Conservation (phyloP, 2,329 filamentous ascomycete species). For the Aspergillus bombycis region DNA sequence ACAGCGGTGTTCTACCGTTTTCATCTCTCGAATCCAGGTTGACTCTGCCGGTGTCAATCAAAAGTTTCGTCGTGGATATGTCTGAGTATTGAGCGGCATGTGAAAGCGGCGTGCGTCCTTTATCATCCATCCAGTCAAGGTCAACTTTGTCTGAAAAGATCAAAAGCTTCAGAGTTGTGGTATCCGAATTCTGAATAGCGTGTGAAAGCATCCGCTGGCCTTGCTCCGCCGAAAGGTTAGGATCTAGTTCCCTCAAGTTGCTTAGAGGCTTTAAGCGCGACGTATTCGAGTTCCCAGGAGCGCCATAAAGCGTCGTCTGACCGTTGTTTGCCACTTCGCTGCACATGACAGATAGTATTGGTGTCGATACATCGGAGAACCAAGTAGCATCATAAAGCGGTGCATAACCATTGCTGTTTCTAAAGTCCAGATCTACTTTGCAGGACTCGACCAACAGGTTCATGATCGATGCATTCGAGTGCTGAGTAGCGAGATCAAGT, state of each 20-base stretch:
- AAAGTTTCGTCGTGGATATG: accelerated
- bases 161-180: neutral
- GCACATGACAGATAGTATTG: neutral
- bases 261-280: neutral
- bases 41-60: neutral
- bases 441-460: neutral
- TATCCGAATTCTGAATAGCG: neutral
- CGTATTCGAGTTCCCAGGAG: neutral
- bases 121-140: neutral
- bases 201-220: neutral
- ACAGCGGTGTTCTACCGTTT: neutral
- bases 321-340: neutral
- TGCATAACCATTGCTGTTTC: neutral
- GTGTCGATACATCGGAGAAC: accelerated
- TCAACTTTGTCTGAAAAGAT: neutral
- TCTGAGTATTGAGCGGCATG: neutral
- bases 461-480: accelerated
- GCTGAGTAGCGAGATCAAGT: neutral
- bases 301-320: neutral
- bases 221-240: neutral
- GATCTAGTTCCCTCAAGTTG: neutral
- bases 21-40: neutral
- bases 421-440: neutral
- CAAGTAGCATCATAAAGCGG: neutral
- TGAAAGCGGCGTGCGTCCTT: neutral